Percentiles rank a stretch among this genome's conserved stretches.
phyloP scores from a whole-genome alignment of 176 grass and related monocot genomes.

The Areca catechu region DNA sequence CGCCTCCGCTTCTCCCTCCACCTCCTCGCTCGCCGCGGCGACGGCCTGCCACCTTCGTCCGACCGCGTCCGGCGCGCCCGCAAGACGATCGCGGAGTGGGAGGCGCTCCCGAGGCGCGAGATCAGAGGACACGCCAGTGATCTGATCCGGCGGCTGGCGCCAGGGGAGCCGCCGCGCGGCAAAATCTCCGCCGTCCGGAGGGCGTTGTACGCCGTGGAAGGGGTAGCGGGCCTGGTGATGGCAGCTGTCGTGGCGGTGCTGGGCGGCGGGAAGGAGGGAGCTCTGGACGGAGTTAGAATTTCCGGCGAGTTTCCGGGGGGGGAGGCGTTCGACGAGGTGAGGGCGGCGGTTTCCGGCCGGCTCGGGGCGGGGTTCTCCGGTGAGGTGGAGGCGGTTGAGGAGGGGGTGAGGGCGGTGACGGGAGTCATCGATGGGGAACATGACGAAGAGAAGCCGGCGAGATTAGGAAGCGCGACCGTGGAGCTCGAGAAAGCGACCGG shows the following conservation, averaged over 20 bases:
- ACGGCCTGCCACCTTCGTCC: not conserved
- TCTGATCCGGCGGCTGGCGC: not conserved
- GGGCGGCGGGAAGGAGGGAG: not conserved
- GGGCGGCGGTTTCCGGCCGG: not conserved
- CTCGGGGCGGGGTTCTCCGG: not conserved
- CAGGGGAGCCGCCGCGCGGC: not conserved
- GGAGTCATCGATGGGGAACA: slow-evolving; percentile 7
- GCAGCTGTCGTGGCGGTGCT: not conserved
- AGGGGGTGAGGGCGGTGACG: slow-evolving; percentile 16
- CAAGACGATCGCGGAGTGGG: slow-evolving; percentile 21
- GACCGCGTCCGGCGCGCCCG: slow-evolving; percentile 3
- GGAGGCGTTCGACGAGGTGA: slow-evolving; percentile 1
- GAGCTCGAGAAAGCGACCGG: slow-evolving; percentile 14
- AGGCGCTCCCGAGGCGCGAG: not conserved
- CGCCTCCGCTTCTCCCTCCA: slow-evolving; percentile 16
- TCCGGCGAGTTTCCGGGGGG: slow-evolving; percentile 6
- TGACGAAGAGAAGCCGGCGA: not conserved
- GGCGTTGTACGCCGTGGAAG: slow-evolving; percentile 3
- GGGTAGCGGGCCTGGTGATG: slow-evolving; percentile 1
- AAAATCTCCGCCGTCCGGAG: not conserved
- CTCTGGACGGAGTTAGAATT: not conserved
- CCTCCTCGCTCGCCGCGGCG: not conserved
- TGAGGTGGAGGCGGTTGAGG: slow-evolving; percentile 19
- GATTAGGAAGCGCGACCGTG: not conserved
- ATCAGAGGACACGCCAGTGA: not conserved